phyloP scores from a whole-genome alignment of 163 green algal species.

The Smithsoniella earleae region DNA sequence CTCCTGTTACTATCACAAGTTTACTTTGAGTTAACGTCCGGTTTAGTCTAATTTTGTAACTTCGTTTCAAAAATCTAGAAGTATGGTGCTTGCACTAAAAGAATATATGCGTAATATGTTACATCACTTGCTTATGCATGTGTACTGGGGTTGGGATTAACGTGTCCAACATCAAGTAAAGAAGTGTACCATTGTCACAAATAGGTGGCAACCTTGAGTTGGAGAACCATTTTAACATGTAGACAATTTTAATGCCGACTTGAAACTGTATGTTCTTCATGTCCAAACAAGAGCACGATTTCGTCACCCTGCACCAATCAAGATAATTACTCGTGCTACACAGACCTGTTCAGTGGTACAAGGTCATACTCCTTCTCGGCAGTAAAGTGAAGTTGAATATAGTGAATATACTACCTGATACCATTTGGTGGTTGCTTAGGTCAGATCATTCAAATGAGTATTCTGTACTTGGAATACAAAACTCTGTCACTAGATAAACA shows the following conservation, averaged over 20 bases:
- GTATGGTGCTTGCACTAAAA: background rate
- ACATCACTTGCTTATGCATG: background rate
- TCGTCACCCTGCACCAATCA: background rate
- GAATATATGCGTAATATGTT: background rate
- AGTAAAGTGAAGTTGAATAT: background rate
- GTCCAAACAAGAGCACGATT: background rate
- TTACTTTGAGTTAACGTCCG: no score
- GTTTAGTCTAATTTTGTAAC: no score
- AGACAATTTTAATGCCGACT: background rate
- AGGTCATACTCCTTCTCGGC: background rate
- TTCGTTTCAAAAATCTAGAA: background rate
- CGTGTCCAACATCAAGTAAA: background rate
- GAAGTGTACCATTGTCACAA: background rate
- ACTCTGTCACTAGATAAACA: background rate
- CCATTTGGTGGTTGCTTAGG: background rate
- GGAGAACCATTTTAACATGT: no score
- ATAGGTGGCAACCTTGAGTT: no score
- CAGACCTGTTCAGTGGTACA: background rate
- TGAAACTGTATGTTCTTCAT: background rate
- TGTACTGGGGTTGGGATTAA: background rate
- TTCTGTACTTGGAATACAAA: background rate
- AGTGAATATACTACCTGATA: background rate
- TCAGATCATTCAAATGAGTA: background rate
- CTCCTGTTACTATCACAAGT: no score
- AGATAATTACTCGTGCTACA: background rate